Percentiles rank a stretch among this genome's conserved stretches.
Conservation (phyloP, 78 protist genomes). For the Dictyostelium capitatum region DNA sequence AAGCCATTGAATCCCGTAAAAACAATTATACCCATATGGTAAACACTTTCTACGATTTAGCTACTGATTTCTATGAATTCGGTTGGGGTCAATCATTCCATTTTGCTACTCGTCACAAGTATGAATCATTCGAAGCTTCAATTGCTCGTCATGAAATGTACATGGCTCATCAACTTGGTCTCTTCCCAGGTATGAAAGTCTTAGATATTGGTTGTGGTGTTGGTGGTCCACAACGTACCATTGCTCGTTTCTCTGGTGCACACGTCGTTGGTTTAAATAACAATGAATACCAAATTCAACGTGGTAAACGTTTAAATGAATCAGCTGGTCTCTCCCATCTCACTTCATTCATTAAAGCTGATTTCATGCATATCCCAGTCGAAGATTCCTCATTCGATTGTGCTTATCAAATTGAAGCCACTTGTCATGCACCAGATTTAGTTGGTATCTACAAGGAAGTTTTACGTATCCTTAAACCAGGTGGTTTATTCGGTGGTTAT, state of each 20-base stretch:
- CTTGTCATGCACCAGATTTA: constrained; percentile 94
- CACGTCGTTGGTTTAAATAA: constrained; percentile 91
- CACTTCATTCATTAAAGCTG: constrained; percentile 82
- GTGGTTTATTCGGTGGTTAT: constrained; percentile 90
- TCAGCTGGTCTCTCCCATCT: constrained; percentile 67
- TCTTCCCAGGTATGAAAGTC: constrained; percentile 84
- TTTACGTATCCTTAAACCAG: constrained; percentile 93
- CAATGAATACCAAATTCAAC: constrained; percentile 93
- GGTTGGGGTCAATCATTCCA: constrained; percentile 98
- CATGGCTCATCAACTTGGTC: constrained; percentile 86
- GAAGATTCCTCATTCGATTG: constrained; percentile 90
- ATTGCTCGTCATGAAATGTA: constrained; percentile 93
- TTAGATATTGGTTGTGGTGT: constrained; percentile 98
- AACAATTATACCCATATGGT: constrained; percentile 87
- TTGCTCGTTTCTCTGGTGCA: constrained; percentile 94
- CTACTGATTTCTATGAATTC: constrained; percentile 96
- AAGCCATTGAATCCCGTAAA: constrained; percentile 72
- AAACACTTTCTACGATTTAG: constrained; percentile 93
- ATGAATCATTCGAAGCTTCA: constrained; percentile 85
- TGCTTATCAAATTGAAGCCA: constrained; percentile 93
- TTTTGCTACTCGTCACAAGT: constrained; percentile 87
- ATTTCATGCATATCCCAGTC: constrained; percentile 89
- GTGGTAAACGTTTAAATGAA: constrained; percentile 52
- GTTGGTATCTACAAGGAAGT: constrained; percentile 84
- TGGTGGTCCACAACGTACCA: constrained; percentile 95